phyloP scores from a whole-genome alignment of 1,284 basidiomycete genomes.

The Clitocybe nebularis region DNA sequence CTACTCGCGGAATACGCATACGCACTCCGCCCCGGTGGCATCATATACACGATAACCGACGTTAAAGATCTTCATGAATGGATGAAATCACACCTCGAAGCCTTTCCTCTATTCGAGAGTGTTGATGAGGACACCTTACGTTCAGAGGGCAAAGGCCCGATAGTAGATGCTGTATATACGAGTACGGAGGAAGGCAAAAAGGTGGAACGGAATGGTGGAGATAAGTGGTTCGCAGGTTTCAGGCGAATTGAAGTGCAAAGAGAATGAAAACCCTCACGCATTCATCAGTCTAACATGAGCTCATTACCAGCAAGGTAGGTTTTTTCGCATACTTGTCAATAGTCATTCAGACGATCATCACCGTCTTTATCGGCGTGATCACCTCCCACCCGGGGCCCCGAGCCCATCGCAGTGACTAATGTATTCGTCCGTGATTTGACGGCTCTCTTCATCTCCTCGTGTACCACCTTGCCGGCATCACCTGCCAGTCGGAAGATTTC shows the following conservation, averaged over 20 bases:
- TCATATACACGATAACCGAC: slow-evolving; percentile 98
- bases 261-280: slow-evolving; percentile 18
- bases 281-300: slow-evolving; percentile 7
- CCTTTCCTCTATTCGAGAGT: slow-evolving; percentile 84
- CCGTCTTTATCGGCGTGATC: slow-evolving; percentile 29
- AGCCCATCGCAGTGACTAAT: slow-evolving; percentile 50
- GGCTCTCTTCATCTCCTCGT: slow-evolving; percentile 79
- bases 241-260: slow-evolving; percentile 49
- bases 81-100: slow-evolving; percentile 88
- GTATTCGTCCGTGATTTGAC: slow-evolving; percentile 63
- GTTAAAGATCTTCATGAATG: slow-evolving; percentile 92
- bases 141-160: slow-evolving; percentile 63
- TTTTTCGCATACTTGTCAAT: slow-evolving; percentile 16
- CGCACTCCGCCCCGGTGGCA: slow-evolving; percentile 85
- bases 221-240: slow-evolving; percentile 89
- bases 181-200: slow-evolving; percentile 97
- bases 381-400: slow-evolving; percentile 25
- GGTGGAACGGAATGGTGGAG: slow-evolving; percentile 87
- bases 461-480: slow-evolving; percentile 76
- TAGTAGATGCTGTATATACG: slow-evolving; percentile 78
- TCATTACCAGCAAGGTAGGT: slow-evolving; percentile 7
- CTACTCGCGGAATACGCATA: slow-evolving; percentile 95
- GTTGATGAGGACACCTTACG: slow-evolving; percentile 76
- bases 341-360: slow-evolving; percentile 25
- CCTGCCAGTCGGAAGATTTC: slow-evolving; percentile 81